Conservation (phyloP, 2,329 filamentous ascomycete genomes). For the Whalleya microplaca region DNA sequence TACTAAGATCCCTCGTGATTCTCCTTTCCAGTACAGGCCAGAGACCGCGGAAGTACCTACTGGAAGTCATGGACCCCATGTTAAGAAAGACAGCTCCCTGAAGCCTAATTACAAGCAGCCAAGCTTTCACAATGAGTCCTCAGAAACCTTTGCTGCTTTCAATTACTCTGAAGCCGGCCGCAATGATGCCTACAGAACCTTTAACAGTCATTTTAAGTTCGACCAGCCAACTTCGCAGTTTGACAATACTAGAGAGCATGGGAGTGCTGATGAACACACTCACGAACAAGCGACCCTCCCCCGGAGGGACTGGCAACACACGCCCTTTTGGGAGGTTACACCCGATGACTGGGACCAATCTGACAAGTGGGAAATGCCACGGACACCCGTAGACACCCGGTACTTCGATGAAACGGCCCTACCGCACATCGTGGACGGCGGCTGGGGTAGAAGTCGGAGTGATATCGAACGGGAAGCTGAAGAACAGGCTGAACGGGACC, state of each 20-base stretch:
- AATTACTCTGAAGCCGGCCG: neutral
- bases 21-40: neutral
- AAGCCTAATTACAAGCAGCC: slow-evolving; percentile 1
- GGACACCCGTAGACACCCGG: slow-evolving; percentile 17
- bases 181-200: neutral
- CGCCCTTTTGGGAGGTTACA: slow-evolving; percentile 38
- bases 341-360: slow-evolving; percentile 4
- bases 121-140: neutral
- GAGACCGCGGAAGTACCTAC: neutral
- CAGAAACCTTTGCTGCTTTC: neutral
- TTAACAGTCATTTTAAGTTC: neutral
- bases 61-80: neutral
- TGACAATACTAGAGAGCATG: slow-evolving; percentile 36
- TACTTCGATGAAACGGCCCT: neutral
- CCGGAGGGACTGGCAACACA: neutral
- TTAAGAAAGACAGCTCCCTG: neutral
- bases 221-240: slow-evolving; percentile 1
- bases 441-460: slow-evolving; percentile 19
- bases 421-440: slow-evolving; percentile 15
- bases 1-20: neutral
- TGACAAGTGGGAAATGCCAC: slow-evolving; percentile 17
- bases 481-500: slow-evolving; percentile 30
- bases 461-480: slow-evolving; percentile 26
- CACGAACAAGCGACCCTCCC: neutral
- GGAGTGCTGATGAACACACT: too few species aligned